These are phyloP conservation scores for Trametes cinnabarina DNA, from an alignment of 768 basidiomycete species.

Conservation along the genomic window DNA sequence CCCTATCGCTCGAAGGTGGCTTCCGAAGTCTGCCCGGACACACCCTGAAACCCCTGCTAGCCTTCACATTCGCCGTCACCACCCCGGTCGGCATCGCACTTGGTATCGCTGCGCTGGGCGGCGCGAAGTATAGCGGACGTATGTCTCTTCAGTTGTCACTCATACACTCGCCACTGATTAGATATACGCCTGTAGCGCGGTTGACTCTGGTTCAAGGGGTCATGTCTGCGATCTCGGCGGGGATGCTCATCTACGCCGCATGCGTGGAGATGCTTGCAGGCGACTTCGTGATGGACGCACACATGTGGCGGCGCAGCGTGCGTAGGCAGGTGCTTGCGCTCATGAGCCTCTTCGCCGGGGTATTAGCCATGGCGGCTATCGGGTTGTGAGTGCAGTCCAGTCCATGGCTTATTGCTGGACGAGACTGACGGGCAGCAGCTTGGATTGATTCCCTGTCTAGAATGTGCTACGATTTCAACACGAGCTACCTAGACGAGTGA, in stretches of 20 bases:
- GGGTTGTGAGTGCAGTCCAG: constrained; percentile 16
- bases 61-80: constrained; percentile 67
- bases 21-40: constrained; percentile 23
- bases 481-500: too few relatives aligned
- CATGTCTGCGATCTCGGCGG: constrained; percentile 79
- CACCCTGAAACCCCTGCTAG: constrained; percentile 52
- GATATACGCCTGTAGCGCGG: constrained; percentile 32
- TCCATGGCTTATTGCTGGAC: neutral
- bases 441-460: neutral
- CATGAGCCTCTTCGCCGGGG: constrained; percentile 59
- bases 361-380: constrained; percentile 47
- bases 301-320: constrained; percentile 40
- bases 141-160: constrained; percentile 3
- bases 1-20: constrained; percentile 29
- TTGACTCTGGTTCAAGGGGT: constrained; percentile 63
- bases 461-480: too few relatives aligned
- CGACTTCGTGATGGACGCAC: constrained; percentile 78
- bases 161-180: neutral
- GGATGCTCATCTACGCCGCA: constrained; percentile 80
- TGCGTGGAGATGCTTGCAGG: constrained; percentile 87
- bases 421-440: neutral
- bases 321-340: constrained; percentile 55
- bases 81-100: constrained; percentile 67
- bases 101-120: constrained; percentile 50
- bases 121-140: constrained; percentile 29